Evolutionary conservation across 2,329 filamentous ascomycete species (phyloP), one percentile per base, ranked within the genome.

Genomic region (Penicillium rolfsii): DNA sequence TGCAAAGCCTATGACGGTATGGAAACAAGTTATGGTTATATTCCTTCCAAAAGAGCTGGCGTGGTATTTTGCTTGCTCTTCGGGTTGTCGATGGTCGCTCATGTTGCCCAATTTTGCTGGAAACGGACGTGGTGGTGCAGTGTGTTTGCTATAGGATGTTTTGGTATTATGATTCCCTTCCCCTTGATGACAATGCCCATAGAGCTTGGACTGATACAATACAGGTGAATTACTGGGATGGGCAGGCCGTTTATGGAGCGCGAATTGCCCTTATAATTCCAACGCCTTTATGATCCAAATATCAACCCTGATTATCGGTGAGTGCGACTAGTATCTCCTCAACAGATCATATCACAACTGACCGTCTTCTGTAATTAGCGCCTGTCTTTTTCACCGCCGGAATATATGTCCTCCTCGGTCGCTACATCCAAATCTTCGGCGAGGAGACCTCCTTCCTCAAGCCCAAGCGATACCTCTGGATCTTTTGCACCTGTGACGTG

Each of bases 401-500:
- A 0, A 76, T 84, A 50, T 84, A 84, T 68, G 71, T 84, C 49
- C 71, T 83, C 48, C 76, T 84, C 3, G 81, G 80, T 54, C 74
- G 72, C 36, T 76, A 83, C 59, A 83, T 84, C 71, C 68, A 73
- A 28, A 58, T 77, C 6, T 68, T 82, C 14, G 81, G 82, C 8
- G 74, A 70, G 2, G 62, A 79, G 50, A 81, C 79, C 57, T 82
- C 79, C 33, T 64, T 79, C 38, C 67, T 83, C 5, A 70, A 71
- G 4, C 75, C 81, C 1, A 76, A 69, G 24, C 71, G 78, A 54
- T 83, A 83, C 63, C 76, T 81, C 55, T 79, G 77, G 70, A 75
- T 83, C 62, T 84, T 83, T 68, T 83, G 84, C 67, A 81, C 81
- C 45, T 81, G 79, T 68, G 84, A 86, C 58, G 59, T 86, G 36